A percentile compares a stretch with the other conserved stretches of the same genome.
Evolutionary conservation across 495 filamentous ascomycete genomes (phyloP).

Genomic region (Trichoderma erinaceum): DNA sequence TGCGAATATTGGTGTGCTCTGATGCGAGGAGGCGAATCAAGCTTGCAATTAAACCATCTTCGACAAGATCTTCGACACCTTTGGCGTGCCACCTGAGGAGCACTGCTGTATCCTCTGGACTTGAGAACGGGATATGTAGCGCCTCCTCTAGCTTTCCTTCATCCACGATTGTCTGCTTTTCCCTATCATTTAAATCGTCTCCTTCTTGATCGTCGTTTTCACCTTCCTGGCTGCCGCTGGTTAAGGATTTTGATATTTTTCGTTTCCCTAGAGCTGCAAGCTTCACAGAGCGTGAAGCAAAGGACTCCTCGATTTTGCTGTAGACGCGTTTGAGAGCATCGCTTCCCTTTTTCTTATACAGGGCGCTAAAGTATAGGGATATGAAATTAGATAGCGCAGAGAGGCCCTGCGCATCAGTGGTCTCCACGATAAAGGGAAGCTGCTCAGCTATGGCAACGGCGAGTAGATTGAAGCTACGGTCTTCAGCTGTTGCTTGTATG

Average conservation of each 20-base stretch:
- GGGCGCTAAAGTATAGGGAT: conserved; percentile 41
- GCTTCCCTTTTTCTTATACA: not conserved
- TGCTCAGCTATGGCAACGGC: conserved; percentile 66
- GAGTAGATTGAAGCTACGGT: conserved; percentile 41
- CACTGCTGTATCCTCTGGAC: conserved; percentile 49
- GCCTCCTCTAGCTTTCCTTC: conserved; percentile 26
- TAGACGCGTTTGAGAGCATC: not conserved
- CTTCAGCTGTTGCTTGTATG: conserved; percentile 20
- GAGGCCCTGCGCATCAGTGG: conserved; percentile 32
- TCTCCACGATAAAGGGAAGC: conserved; percentile 60
- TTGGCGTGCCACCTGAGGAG: conserved; percentile 66
- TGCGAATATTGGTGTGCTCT: conserved; percentile 62
- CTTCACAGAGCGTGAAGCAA: not conserved
- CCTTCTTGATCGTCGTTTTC: not conserved
- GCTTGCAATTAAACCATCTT: conserved; percentile 60
- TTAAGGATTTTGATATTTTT: not conserved
- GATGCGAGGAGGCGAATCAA: conserved; percentile 72
- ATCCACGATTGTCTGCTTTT: conserved; percentile 14
- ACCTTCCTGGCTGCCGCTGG: not conserved
- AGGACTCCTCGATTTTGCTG: not conserved
- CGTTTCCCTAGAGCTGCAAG: not conserved
- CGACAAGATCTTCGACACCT: conserved; percentile 64
- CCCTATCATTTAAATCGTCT: not conserved
- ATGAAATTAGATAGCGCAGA: conserved; percentile 50
- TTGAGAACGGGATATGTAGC: conserved; percentile 30